Conservation (phyloP, 1,284 basidiomycete species). For the Sanguinoderma infundibulare region DNA sequence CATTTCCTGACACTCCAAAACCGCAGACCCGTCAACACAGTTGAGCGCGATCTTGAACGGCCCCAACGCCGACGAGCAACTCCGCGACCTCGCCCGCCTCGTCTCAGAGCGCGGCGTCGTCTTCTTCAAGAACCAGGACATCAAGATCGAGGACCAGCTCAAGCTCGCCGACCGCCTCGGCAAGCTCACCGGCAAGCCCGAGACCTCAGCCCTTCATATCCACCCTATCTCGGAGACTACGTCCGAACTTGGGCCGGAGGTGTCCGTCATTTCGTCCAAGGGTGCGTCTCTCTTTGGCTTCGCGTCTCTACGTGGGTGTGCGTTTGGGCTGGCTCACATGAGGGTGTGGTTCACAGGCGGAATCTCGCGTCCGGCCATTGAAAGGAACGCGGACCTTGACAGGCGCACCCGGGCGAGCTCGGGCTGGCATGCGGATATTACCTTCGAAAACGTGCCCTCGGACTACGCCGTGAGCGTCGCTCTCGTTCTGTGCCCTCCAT, state of each 20-base stretch:
- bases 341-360: constrained; percentile 33
- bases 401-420: constrained; percentile 39
- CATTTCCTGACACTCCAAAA: not conserved
- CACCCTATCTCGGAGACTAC: constrained; percentile 66
- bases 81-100: constrained; percentile 54
- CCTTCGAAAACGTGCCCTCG: constrained; percentile 70
- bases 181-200: constrained; percentile 59
- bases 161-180: constrained; percentile 54
- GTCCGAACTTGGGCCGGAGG: constrained; percentile 51
- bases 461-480: constrained; percentile 52
- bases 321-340: not conserved
- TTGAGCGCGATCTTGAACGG: constrained; percentile 42
- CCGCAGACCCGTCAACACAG: constrained; percentile 35
- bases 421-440: constrained; percentile 69
- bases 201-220: constrained; percentile 57
- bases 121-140: constrained; percentile 66
- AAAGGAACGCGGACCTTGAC: constrained; percentile 34
- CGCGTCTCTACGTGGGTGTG: not conserved
- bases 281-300: constrained; percentile 14
- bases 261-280: constrained; percentile 50
- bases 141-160: constrained; percentile 50
- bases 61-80: constrained; percentile 45
- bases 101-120: constrained; percentile 75
- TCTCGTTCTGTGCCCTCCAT: not conserved
- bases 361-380: constrained; percentile 42